phyloP scores from a whole-genome alignment of 2,329 filamentous ascomycete genomes.

The Metarhizium album region DNA sequence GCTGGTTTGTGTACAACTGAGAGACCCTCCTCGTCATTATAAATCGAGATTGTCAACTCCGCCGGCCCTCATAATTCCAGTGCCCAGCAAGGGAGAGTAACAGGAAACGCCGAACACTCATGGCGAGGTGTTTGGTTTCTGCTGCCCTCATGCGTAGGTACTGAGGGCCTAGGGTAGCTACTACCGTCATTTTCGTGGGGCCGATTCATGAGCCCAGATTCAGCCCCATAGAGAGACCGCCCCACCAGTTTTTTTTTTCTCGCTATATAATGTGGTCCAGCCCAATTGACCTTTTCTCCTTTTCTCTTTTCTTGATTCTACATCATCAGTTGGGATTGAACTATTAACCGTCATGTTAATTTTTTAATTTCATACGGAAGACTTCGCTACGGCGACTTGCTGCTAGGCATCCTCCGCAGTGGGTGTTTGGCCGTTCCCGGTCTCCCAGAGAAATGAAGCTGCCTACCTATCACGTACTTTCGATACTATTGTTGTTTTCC shows the following conservation, averaged over 20 bases:
- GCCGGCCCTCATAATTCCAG: too few relatives aligned
- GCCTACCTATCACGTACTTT: slow-evolving; percentile 32
- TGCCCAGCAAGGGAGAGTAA: too few relatives aligned
- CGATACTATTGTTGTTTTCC: slow-evolving; percentile 30
- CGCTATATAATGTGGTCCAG: slow-evolving; percentile 10
- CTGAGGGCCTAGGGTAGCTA: too few relatives aligned
- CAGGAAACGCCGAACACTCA: too few relatives aligned
- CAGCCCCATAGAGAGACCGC: neutral
- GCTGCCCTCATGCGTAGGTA: too few relatives aligned
- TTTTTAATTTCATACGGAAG: slow-evolving; percentile 33
- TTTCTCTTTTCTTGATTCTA: slow-evolving; percentile 23
- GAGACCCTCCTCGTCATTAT: too few relatives aligned
- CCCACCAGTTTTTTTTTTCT: slow-evolving; percentile 1
- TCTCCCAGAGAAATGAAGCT: slow-evolving; percentile 37
- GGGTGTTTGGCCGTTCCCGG: slow-evolving; percentile 46
- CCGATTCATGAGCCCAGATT: slow-evolving; percentile 14
- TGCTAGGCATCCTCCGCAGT: slow-evolving; percentile 38
- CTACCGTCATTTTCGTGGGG: too few relatives aligned
- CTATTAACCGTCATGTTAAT: slow-evolving; percentile 40
- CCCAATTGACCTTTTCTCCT: slow-evolving; percentile 2
- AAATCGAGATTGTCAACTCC: too few relatives aligned
- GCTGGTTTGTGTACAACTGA: too few relatives aligned
- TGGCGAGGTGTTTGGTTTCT: too few relatives aligned
- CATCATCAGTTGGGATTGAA: slow-evolving; percentile 34
- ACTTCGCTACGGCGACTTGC: slow-evolving; percentile 44